Conservation (phyloP, 73 alveolate genomes). For the Tetrahymena borealis region DNA sequence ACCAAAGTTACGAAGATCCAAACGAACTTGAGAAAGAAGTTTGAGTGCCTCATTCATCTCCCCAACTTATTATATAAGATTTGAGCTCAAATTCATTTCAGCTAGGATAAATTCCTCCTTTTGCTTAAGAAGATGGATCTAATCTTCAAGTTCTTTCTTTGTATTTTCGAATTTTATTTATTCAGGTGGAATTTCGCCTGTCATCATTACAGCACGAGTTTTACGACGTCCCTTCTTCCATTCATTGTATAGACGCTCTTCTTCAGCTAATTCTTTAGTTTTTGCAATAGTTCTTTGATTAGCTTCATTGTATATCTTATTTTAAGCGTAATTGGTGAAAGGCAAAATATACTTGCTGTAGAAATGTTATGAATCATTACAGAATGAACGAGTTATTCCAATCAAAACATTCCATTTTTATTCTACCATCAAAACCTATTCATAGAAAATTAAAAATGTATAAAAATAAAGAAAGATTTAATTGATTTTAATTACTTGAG, state of each 20-base stretch:
- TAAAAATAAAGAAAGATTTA: constrained; percentile 68
- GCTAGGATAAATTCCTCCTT: constrained; percentile 72
- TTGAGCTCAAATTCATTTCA: constrained; percentile 65
- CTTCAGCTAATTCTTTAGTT: constrained; percentile 67
- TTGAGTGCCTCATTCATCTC: constrained; percentile 34
- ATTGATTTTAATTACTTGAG: neutral
- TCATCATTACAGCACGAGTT: constrained; percentile 85
- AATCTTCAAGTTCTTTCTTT: constrained; percentile 68
- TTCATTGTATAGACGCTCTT: constrained; percentile 71
- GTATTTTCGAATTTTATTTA: constrained; percentile 85
- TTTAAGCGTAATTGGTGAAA: constrained; percentile 86
- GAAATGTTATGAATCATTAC: constrained; percentile 62
- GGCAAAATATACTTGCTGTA: constrained; percentile 79
- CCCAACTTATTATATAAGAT: constrained; percentile 46
- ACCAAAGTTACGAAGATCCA: constrained; percentile 52
- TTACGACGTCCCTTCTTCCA: constrained; percentile 90
- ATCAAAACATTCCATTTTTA: constrained; percentile 91
- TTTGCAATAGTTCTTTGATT: constrained; percentile 57
- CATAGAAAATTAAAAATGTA: constrained; percentile 64
- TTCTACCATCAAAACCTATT: constrained; percentile 80
- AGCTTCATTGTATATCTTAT: constrained; percentile 76
- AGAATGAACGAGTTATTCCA: constrained; percentile 71
- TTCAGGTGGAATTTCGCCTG: constrained; percentile 95
- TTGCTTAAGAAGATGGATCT: constrained; percentile 67
- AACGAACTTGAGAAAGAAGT: constrained; percentile 48